Conservation (phyloP, 2,329 filamentous ascomycete species). For the Dothistroma septosporum region DNA sequence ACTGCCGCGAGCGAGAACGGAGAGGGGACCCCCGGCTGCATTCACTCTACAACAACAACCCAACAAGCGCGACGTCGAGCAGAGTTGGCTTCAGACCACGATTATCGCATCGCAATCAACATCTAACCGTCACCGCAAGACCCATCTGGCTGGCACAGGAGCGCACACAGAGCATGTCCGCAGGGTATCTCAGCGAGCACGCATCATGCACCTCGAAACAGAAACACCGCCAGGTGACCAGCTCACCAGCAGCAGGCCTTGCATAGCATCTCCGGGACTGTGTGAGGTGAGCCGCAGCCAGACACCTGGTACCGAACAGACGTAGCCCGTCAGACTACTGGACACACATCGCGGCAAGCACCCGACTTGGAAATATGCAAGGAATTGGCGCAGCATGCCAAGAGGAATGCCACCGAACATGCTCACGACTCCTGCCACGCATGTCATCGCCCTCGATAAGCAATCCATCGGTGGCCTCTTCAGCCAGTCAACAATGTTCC, state of each 20-base stretch:
- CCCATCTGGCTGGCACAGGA: not conserved
- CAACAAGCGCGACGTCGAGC: not conserved
- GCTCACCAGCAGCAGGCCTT: not conserved
- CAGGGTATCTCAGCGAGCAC: not conserved
- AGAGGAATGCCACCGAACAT: not conserved
- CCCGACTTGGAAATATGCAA: not conserved
- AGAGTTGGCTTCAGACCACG: not conserved
- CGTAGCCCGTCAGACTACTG: not conserved
- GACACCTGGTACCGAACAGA: not conserved
- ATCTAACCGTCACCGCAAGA: conserved; percentile 1
- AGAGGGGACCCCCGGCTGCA: not conserved
- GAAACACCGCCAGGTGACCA: not conserved
- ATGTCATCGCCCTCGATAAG: not conserved
- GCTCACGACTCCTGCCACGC: not conserved
- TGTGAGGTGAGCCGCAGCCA: conserved; percentile 2
- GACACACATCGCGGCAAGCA: too few relatives aligned
- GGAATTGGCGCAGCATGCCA: not conserved
- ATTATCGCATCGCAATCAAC: conserved; percentile 1
- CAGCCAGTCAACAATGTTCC: not conserved
- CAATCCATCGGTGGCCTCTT: not conserved
- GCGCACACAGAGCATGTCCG: not conserved
- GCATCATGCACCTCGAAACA: not conserved
- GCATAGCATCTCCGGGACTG: not conserved
- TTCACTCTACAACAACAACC: not conserved
- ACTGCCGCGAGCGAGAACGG: not conserved